Evolutionary conservation across 169 alveolate species (phyloP).

Genomic region (Theileria annulata): DNA sequence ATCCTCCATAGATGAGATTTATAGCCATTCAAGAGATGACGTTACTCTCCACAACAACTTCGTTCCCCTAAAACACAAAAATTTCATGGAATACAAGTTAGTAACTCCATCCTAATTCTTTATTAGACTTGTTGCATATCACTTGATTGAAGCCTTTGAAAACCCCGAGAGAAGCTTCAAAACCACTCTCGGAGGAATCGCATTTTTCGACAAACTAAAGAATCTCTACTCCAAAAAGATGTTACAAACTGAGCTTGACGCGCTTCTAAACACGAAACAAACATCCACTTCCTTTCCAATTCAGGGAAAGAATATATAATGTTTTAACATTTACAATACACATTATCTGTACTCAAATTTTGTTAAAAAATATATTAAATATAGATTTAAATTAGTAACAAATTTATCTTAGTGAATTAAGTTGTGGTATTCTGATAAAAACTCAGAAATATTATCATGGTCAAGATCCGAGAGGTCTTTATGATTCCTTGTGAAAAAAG

Average conservation of each 20-base stretch:
- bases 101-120: background rate
- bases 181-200: constrained; percentile 46
- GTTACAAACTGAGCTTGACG: constrained; percentile 33
- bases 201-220: constrained; percentile 53
- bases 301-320: constrained; percentile 37
- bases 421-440: background rate
- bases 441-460: background rate
- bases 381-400: background rate
- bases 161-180: constrained; percentile 64
- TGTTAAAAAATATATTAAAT: constrained; percentile 8
- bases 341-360: background rate
- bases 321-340: constrained; percentile 11
- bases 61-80: constrained; percentile 61
- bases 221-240: constrained; percentile 49
- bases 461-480: background rate
- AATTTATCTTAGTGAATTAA: constrained; percentile 3
- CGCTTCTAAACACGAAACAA: constrained; percentile 25
- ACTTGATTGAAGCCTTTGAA: constrained; percentile 63
- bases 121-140: constrained; percentile 55
- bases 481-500: background rate
- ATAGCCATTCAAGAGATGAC: constrained; percentile 47
- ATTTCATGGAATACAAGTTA: constrained; percentile 66
- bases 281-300: constrained; percentile 51
- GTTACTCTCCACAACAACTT: constrained; percentile 64
- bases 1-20: constrained; percentile 43